phyloP scores from a whole-genome alignment of 2,329 filamentous ascomycete genomes.

The Aspergillus jensenii region DNA sequence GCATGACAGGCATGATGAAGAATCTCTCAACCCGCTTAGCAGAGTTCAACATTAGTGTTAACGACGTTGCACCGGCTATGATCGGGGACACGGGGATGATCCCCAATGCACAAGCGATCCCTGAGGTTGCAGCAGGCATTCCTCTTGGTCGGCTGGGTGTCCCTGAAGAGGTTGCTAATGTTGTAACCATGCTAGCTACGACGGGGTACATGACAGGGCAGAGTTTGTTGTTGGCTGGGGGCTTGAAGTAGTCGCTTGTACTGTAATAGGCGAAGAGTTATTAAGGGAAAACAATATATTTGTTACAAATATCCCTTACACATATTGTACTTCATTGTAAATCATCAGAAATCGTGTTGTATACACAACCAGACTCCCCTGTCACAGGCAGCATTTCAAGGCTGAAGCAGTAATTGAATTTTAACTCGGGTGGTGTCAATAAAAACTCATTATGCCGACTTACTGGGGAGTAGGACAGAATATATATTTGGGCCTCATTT shows the following conservation, averaged over 20 bases:
- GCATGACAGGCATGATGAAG: conserved; percentile 64
- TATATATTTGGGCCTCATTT: background rate
- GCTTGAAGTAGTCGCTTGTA: conserved; percentile 44
- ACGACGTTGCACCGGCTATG: conserved; percentile 69
- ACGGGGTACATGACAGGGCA: conserved; percentile 63
- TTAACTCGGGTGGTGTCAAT: too few relatives aligned
- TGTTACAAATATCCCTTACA: too few relatives aligned
- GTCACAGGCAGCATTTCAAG: too few relatives aligned
- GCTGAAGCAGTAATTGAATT: too few relatives aligned
- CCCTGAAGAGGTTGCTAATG: conserved; percentile 60
- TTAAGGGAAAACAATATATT: too few relatives aligned
- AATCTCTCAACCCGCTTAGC: conserved; percentile 62
- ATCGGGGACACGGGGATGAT: conserved; percentile 66
- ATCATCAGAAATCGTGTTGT: too few relatives aligned
- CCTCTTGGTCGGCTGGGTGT: conserved; percentile 59
- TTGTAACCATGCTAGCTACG: conserved; percentile 59
- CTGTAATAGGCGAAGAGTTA: too few relatives aligned
- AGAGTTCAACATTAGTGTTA: conserved; percentile 62
- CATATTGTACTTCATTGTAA: too few relatives aligned
- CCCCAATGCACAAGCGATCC: conserved; percentile 56
- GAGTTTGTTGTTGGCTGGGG: conserved; percentile 54
- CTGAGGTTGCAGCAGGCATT: conserved; percentile 60
- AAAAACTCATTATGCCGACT: too few relatives aligned
- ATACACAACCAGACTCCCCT: too few relatives aligned
- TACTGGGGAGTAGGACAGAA: background rate